phyloP scores from a whole-genome alignment of 805 yeast genomes.

The Blastobotrys attinorum region DNA sequence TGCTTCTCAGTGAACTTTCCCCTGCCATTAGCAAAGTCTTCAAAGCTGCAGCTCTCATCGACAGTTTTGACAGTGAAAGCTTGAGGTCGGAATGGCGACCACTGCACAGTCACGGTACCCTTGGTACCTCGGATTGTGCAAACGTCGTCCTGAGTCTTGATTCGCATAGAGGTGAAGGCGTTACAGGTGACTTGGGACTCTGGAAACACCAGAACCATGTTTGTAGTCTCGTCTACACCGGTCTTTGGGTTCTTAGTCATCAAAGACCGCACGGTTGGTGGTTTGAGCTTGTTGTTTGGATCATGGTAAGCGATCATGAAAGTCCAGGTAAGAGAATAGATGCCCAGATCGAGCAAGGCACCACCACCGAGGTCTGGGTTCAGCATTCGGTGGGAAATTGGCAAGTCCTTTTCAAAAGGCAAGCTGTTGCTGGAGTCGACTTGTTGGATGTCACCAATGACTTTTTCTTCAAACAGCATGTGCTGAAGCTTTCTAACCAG shows the following conservation, averaged over 20 bases:
- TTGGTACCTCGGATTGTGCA: slow-evolving; percentile 16
- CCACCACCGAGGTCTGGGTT: slow-evolving; percentile 48
- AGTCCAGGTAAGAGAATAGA: slow-evolving; percentile 41
- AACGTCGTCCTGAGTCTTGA: slow-evolving; percentile 5
- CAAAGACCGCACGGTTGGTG: slow-evolving; percentile 9
- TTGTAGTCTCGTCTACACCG: slow-evolving; percentile 14
- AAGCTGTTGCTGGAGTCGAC: slow-evolving; percentile 37
- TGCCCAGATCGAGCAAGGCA: slow-evolving; percentile 47
- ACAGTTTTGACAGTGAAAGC: slow-evolving; percentile 11
- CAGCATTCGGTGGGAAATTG: slow-evolving; percentile 33
- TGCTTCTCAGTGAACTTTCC: background rate
- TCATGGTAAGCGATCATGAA: slow-evolving; percentile 13
- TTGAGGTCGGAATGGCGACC: slow-evolving; percentile 16
- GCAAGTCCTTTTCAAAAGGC: slow-evolving; percentile 30
- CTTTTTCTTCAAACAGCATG: slow-evolving; percentile 33
- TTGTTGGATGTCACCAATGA: slow-evolving; percentile 41
- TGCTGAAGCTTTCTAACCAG: slow-evolving; percentile 31
- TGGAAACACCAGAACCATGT: slow-evolving; percentile 11
- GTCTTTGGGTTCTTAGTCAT: slow-evolving; percentile 10
- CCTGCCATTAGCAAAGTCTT: slow-evolving; percentile 2
- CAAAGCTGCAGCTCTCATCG: slow-evolving; percentile 5
- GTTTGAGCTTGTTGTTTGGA: slow-evolving; percentile 12
- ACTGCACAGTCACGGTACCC: slow-evolving; percentile 18
- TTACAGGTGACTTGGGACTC: slow-evolving; percentile 8
- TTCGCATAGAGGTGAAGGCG: slow-evolving; percentile 12